Conservation (phyloP, 2,329 filamentous ascomycete genomes). For the Penicillium verrucosum region DNA sequence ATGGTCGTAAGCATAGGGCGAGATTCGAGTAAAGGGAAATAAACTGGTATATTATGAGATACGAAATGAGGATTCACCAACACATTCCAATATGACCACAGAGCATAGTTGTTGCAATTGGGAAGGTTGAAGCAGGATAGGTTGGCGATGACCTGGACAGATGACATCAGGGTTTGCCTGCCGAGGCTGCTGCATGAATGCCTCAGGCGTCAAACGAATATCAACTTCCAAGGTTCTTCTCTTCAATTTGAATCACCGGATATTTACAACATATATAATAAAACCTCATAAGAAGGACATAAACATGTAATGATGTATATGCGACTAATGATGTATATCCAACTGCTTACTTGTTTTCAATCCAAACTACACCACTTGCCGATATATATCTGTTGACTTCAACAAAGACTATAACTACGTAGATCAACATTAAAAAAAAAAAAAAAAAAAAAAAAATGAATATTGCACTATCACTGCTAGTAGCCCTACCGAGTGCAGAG, state of each 20-base stretch:
- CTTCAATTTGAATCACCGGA: neutral
- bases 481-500: neutral
- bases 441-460: neutral
- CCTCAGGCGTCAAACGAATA: slow-evolving; percentile 2
- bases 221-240: neutral
- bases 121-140: slow-evolving; percentile 4
- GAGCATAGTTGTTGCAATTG: slow-evolving; percentile 6
- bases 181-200: slow-evolving; percentile 2
- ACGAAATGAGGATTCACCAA: neutral
- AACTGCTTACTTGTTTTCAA: neutral
- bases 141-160: slow-evolving; percentile 1
- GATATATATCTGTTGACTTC: neutral
- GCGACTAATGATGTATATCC: no score
- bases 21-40: neutral
- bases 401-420: neutral
- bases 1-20: slow-evolving; percentile 9
- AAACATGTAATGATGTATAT: neutral
- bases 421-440: neutral
- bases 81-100: neutral
- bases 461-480: neutral
- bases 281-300: neutral
- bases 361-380: neutral
- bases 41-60: neutral
- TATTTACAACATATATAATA: neutral
- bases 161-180: slow-evolving; percentile 13